Evolutionary conservation across 495 filamentous ascomycete species (phyloP).

Genomic region (Aspergillus baeticus): DNA sequence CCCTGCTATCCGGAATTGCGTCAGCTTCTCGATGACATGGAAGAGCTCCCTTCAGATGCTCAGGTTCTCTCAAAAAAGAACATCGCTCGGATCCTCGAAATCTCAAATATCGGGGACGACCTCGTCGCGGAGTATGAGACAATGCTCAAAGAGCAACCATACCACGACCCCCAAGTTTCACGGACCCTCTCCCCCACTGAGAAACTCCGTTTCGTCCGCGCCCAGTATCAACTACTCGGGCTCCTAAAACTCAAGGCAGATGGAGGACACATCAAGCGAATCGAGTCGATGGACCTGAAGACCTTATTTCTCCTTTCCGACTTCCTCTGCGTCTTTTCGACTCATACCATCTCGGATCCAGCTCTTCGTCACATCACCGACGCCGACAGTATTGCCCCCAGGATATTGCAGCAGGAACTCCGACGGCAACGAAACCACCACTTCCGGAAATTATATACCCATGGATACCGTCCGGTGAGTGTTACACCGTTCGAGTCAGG

Average conservation of each 20-base stretch:
- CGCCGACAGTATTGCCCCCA: neutral
- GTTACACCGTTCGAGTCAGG: neutral
- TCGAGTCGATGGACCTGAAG: slow-evolving; percentile 6
- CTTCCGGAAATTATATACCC: neutral
- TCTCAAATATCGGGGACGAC: neutral
- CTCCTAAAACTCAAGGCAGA: neutral
- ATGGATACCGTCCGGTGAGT: neutral
- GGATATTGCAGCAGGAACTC: neutral
- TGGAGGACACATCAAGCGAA: neutral
- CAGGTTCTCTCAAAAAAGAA: neutral
- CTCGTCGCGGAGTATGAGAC: neutral
- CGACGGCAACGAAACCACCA: neutral
- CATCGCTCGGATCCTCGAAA: neutral
- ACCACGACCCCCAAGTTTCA: slow-evolving; percentile 2
- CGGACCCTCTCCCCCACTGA: neutral
- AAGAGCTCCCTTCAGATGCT: neutral
- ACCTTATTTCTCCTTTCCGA: slow-evolving; percentile 3
- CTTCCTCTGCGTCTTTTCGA: neutral
- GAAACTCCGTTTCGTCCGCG: neutral
- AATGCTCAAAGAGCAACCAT: neutral
- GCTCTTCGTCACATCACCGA: neutral
- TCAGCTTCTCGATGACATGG: neutral
- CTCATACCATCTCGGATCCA: neutral
- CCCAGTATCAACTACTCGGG: slow-evolving; percentile 2
- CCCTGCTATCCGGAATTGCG: neutral